These are phyloP conservation scores for Emmonsiellopsis sp. DNA, from an alignment of 2,329 filamentous ascomycete species.

Conservation along the genomic window DNA sequence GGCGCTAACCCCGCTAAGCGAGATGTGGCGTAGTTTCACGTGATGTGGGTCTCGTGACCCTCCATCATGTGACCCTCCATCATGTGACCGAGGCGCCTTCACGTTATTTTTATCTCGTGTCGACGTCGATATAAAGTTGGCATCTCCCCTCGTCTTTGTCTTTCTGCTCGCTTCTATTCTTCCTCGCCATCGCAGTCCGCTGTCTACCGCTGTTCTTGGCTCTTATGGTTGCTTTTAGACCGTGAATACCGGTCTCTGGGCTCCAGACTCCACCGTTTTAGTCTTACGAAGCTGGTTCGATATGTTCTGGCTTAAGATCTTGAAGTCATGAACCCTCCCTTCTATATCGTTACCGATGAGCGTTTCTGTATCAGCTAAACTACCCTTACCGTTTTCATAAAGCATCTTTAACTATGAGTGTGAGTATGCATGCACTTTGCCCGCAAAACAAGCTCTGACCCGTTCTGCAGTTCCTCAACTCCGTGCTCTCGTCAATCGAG, in stretches of 20 bases:
- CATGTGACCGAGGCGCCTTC: background rate
- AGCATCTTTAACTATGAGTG: constrained; percentile 27
- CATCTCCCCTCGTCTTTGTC: background rate
- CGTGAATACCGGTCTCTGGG: background rate
- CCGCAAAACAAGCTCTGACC: background rate
- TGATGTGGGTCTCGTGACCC: background rate
- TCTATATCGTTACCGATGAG: background rate
- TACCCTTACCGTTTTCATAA: background rate
- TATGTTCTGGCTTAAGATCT: constrained; percentile 1
- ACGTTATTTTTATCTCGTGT: background rate
- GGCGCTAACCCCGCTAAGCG: background rate
- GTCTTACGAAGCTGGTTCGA: background rate
- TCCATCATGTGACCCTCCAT: background rate
- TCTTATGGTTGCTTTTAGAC: background rate
- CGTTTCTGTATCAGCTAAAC: background rate
- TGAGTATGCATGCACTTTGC: constrained; percentile 15
- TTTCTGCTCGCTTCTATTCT: background rate
- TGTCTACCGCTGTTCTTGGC: background rate
- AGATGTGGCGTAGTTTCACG: background rate
- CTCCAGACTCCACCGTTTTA: background rate
- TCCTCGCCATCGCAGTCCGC: background rate
- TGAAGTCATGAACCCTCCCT: constrained; percentile 1
- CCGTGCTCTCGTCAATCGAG: constrained; percentile 43
- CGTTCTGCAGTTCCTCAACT: constrained; percentile 40
- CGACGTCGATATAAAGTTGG: background rate